Evolutionary conservation across 1,139 yeast species (phyloP), one percentile per base, ranked within the genome.

Genomic region (Petasospora fabianii): DNA sequence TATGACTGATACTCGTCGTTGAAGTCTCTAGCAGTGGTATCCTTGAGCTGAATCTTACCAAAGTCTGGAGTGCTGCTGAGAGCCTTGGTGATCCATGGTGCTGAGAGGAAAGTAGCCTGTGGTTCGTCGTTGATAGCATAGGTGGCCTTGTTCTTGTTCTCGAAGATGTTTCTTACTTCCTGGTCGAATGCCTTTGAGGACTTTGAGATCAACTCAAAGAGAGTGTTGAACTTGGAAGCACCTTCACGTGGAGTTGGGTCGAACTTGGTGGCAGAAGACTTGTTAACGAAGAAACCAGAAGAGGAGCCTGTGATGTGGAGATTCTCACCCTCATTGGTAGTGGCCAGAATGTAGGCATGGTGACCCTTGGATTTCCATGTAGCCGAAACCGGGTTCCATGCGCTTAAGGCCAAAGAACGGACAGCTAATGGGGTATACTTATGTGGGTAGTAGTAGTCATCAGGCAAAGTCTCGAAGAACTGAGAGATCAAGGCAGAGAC

Each of bases 1-100:
- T 87, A 71, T 6, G 86, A 71, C 65, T 92, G 97, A 54, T 81
- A 78, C 52, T 92, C 97, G 50, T 84, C 96, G 58, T 88, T 88
- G 88, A 95, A 90, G 53, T 88, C 96, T 52, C 81, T 77, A 43
- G 68, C 72, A 56, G 67, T 56, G 38, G 70, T 80, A 17, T 76
- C 73, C n/a, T 73, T 72, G 35, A 73, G 66, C 63, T 83, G 94
- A 34, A 77, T 65, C 54, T 82, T 71, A 14, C 84, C 79, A 32
- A 73, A 53, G 54, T 85, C 95, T 4, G 92, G 77, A 15, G 56
- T 48, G 36, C 59, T 58, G 22, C 51, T 48, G 11, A 56, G 42
- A 20, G 49, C 53, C 34, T 51, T 55, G 3, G 58, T 53, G 21
- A 84, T 58, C 97, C 97, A 90, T 36, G 97, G 96, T 39, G 76